Conservation (phyloP, 805 yeast genomes). For the Cyberlindnera bimundalis region DNA sequence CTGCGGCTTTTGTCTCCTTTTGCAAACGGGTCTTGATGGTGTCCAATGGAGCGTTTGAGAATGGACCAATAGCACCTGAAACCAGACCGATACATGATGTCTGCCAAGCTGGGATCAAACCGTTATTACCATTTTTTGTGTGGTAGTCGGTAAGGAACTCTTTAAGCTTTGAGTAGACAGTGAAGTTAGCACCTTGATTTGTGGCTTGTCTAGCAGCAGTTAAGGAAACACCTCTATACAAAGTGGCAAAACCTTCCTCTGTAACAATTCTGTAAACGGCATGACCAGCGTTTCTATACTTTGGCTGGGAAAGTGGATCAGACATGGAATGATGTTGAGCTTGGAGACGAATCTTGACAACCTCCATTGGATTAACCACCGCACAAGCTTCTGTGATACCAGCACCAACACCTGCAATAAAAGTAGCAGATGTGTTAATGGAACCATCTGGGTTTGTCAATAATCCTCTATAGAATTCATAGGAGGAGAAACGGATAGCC, state of each 20-base stretch:
- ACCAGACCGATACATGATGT: conserved; percentile 87
- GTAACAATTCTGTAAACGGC: conserved; percentile 77
- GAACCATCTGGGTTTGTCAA: conserved; percentile 62
- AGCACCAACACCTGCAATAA: conserved; percentile 94
- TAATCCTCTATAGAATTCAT: conserved; percentile 77
- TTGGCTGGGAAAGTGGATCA: conserved; percentile 73
- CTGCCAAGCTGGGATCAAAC: conserved; percentile 84
- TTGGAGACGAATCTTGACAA: conserved; percentile 92
- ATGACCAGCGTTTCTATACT: conserved; percentile 90
- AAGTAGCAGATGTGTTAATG: conserved; percentile 71
- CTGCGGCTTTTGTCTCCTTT: conserved; percentile 66
- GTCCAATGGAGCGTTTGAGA: conserved; percentile 95
- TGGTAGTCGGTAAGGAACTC: conserved; percentile 64
- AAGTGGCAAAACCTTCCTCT: conserved; percentile 87
- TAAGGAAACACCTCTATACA: conserved; percentile 91
- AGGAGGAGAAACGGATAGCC: conserved; percentile 95
- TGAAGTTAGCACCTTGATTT: conserved; percentile 97
- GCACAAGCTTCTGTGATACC: conserved; percentile 94
- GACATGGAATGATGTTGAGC: conserved; percentile 91
- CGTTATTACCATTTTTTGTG: conserved; percentile 33
- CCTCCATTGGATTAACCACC: conserved; percentile 97
- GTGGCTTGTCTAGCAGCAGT: conserved; percentile 98
- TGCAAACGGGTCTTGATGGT: conserved; percentile 97
- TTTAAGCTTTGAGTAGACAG: conserved; percentile 85
- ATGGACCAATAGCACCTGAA: conserved; percentile 97